phyloP scores from a whole-genome alignment of 2,329 filamentous ascomycete genomes.

The Fusarium brevicatenulatum region DNA sequence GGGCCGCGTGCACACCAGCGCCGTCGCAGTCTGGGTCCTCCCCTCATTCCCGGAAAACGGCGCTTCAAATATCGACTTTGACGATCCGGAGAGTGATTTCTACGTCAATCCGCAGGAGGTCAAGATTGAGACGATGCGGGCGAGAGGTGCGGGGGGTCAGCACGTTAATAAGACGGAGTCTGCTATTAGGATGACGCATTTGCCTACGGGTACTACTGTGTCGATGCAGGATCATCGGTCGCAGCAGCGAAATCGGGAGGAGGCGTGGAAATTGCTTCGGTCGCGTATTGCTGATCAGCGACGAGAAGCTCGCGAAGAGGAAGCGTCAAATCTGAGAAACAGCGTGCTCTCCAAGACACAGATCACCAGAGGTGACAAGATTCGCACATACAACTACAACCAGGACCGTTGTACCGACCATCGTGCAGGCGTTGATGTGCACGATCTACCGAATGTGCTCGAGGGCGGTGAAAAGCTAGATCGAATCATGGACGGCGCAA shows the following conservation, averaged over 20 bases:
- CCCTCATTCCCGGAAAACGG: constrained; percentile 77
- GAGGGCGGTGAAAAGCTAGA: constrained; percentile 77
- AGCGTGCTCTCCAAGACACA: constrained; percentile 82
- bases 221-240: constrained; percentile 93
- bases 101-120: constrained; percentile 89
- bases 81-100: constrained; percentile 91
- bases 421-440: constrained; percentile 79
- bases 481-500: constrained; percentile 80
- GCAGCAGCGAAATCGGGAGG: constrained; percentile 87
- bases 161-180: constrained; percentile 99
- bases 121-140: constrained; percentile 86
- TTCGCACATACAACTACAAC: constrained; percentile 87
- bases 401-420: constrained; percentile 88
- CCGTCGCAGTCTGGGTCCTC: constrained; percentile 90
- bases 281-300: constrained; percentile 82
- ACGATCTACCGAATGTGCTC: constrained; percentile 84
- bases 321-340: constrained; percentile 77
- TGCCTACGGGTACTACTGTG: constrained; percentile 86
- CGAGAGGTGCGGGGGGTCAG: constrained; percentile 91
- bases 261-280: constrained; percentile 86
- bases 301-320: constrained; percentile 84
- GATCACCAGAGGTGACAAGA: constrained; percentile 92
- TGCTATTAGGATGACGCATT: constrained; percentile 90
- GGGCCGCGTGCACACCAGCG: constrained; percentile 92
- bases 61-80: constrained; percentile 66